Conservation (phyloP, 2,329 filamentous ascomycete genomes). For the Pestalotiopsis sp. region DNA sequence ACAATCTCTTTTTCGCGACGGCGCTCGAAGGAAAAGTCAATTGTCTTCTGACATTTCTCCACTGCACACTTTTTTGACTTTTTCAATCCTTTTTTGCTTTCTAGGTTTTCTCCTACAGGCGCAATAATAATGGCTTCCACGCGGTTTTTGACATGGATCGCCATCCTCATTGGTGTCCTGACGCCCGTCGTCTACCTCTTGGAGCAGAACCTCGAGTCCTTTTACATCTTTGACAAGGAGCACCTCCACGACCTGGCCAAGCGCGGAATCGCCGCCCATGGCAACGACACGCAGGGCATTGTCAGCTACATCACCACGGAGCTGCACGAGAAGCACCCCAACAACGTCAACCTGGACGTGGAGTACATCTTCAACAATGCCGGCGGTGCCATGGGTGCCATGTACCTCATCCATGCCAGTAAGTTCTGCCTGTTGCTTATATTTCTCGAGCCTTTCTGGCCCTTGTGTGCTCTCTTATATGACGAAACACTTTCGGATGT, state of each 20-base stretch:
- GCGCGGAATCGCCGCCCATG: slow-evolving; percentile 66
- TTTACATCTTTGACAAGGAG: slow-evolving; percentile 75
- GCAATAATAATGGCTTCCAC: slow-evolving; percentile 3
- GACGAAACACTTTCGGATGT: slow-evolving; percentile 10
- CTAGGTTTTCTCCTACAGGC: neutral
- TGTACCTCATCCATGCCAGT: slow-evolving; percentile 90
- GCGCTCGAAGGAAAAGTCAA: neutral
- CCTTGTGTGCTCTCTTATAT: neutral
- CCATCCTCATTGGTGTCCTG: slow-evolving; percentile 34
- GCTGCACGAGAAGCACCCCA: slow-evolving; percentile 53
- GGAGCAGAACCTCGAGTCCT: slow-evolving; percentile 58
- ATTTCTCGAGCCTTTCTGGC: neutral
- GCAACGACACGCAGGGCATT: slow-evolving; percentile 71
- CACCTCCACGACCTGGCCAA: slow-evolving; percentile 69
- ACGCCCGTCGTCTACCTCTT: slow-evolving; percentile 54
- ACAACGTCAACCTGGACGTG: slow-evolving; percentile 67
- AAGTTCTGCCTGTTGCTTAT: slow-evolving; percentile 31
- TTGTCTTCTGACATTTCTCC: neutral
- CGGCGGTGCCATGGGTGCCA: slow-evolving; percentile 86
- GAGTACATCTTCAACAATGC: slow-evolving; percentile 94
- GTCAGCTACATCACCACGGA: slow-evolving; percentile 70
- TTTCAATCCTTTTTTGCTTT: neutral
- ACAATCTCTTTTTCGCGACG: neutral
- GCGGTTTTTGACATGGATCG: slow-evolving; percentile 11
- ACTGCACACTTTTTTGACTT: slow-evolving; percentile 3